These are phyloP conservation scores for Boletus huronensis DNA, from an alignment of 768 basidiomycete genomes.

Conservation along the genomic window DNA sequence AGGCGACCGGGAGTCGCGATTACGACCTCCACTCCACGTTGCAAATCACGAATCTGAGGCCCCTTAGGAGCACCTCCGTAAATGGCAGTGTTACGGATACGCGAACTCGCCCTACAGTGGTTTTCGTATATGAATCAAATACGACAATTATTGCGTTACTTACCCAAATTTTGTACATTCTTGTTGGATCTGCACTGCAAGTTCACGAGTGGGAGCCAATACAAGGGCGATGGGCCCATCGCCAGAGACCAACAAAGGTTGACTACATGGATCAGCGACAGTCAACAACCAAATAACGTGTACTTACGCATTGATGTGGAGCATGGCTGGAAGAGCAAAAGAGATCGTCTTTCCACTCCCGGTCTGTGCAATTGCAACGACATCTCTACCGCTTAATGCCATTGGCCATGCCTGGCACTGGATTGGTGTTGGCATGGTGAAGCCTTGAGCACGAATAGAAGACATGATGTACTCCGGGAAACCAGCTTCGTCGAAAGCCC, in stretches of 20 bases:
- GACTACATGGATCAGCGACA: slow-evolving; percentile 42
- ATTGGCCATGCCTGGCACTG: slow-evolving; percentile 99
- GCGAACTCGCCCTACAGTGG: slow-evolving; percentile 68
- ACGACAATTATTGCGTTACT: slow-evolving; percentile 18
- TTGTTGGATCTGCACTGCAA: slow-evolving; percentile 98
- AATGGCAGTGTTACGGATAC: slow-evolving; percentile 97
- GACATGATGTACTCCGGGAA: slow-evolving; percentile 96
- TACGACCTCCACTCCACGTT: slow-evolving; percentile 95
- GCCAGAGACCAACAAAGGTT: slow-evolving; percentile 88
- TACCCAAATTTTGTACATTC: slow-evolving; percentile 98
- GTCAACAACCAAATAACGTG: background rate
- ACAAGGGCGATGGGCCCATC: slow-evolving; percentile 98
- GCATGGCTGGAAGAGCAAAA: slow-evolving; percentile 98
- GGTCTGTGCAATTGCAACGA: slow-evolving; percentile 96
- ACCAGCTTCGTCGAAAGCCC: slow-evolving; percentile 89
- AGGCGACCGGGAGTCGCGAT: slow-evolving; percentile 99
- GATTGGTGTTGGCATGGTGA: slow-evolving; percentile 86
- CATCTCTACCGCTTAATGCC: slow-evolving; percentile 91
- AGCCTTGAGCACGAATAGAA: slow-evolving; percentile 93
- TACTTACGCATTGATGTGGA: slow-evolving; percentile 97
- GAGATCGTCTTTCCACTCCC: slow-evolving; percentile 99
- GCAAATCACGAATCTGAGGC: slow-evolving; percentile 95
- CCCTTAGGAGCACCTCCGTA: slow-evolving; percentile 99
- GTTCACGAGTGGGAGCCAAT: slow-evolving; percentile 95
- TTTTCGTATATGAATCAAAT: slow-evolving; percentile 2